Conservation (phyloP, 345 rosid species). For the Aquilaria yunnanensis region DNA sequence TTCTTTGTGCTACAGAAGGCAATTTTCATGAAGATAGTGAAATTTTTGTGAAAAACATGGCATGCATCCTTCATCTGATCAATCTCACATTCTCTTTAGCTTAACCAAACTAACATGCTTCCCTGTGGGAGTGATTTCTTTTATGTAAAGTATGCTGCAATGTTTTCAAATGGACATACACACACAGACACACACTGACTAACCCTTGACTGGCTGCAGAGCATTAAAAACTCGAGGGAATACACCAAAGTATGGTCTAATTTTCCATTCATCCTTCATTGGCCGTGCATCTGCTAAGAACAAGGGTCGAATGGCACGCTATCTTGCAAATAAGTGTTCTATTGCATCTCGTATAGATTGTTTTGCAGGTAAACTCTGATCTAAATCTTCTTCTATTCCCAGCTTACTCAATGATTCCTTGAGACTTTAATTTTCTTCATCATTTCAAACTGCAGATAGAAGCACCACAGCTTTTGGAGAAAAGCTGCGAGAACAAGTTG, state of each 20-base stretch:
- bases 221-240: slow-evolving; percentile 94
- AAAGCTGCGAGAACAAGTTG: slow-evolving; percentile 91
- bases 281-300: slow-evolving; percentile 85
- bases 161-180: too few species aligned
- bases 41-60: too few species aligned
- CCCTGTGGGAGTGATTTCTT: too few species aligned
- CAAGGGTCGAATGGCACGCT: slow-evolving; percentile 98
- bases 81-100: too few species aligned
- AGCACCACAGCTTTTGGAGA: slow-evolving; percentile 68
- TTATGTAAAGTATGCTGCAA: too few species aligned
- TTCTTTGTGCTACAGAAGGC: too few species aligned
- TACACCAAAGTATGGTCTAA: slow-evolving; percentile 92
- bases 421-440: neutral
- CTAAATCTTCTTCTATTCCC: neutral
- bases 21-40: too few species aligned
- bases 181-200: too few species aligned
- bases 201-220: slow-evolving; percentile 27
- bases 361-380: slow-evolving; percentile 52
- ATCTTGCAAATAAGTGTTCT: slow-evolving; percentile 92
- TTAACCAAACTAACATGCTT: too few species aligned
- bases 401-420: neutral
- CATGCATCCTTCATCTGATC: too few species aligned
- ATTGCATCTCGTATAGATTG: slow-evolving; percentile 94
- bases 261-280: slow-evolving; percentile 91
- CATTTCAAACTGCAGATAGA: slow-evolving; percentile 33